Evolutionary conservation across 768 basidiomycete species (phyloP).

Genomic region (Rhodotorula taiwanensis): DNA sequence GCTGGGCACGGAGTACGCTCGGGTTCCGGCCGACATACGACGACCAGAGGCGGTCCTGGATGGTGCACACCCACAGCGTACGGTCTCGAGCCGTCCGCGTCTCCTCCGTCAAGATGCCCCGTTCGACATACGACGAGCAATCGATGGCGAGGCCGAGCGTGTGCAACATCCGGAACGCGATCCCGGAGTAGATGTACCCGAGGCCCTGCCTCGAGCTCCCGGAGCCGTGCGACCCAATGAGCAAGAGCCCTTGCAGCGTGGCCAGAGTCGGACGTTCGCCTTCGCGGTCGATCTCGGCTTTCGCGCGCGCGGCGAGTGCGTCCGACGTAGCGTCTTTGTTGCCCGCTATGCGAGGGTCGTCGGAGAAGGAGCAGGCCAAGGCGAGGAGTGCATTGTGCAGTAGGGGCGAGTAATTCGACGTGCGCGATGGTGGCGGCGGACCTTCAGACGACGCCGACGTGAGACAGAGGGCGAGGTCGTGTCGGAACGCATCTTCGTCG

Average conservation of each 20-base stretch:
- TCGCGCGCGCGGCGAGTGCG: neutral
- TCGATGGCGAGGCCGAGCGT: constrained; percentile 33
- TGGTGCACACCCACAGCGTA: constrained; percentile 21
- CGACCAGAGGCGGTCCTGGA: constrained; percentile 40
- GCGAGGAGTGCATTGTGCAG: constrained; percentile 33
- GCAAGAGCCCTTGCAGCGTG: constrained; percentile 26
- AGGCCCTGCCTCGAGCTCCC: constrained; percentile 7
- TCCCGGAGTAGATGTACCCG: constrained; percentile 22
- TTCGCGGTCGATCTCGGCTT: constrained; percentile 24
- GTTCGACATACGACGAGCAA: constrained; percentile 9
- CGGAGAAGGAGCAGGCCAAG: constrained; percentile 17
- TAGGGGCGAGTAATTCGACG: constrained; percentile 27
- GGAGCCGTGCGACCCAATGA: constrained; percentile 21
- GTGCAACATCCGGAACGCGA: neutral
- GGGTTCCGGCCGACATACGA: constrained; percentile 34
- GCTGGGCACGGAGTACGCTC: neutral
- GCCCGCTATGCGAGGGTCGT: constrained; percentile 1
- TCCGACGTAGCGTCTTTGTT: neutral
- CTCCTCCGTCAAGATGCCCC: constrained; percentile 18
- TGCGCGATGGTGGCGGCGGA: neutral
- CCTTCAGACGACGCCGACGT: neutral
- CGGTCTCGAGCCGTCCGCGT: constrained; percentile 22
- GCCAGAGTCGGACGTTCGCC: constrained; percentile 26
- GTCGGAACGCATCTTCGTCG: constrained; percentile 9
- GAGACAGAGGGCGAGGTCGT: constrained; percentile 9